A percentile compares a stretch with the other conserved stretches of the same genome.
Conservation (phyloP, 805 yeast genomes). For the Wickerhamiella parazyma region DNA sequence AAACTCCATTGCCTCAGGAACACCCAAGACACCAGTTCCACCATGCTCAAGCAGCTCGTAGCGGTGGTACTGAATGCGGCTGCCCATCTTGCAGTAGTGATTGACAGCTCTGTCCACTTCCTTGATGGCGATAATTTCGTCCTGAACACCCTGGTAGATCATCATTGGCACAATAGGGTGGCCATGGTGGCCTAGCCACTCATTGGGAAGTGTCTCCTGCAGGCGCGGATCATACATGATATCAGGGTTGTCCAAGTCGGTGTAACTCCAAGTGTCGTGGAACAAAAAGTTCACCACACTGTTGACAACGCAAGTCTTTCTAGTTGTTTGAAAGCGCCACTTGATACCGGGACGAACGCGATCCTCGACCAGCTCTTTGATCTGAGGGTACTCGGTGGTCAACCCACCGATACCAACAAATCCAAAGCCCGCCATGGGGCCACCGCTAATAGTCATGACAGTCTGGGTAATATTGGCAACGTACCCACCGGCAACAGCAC, state of each 20-base stretch:
- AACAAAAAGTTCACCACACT: slow-evolving; percentile 12
- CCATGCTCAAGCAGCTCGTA: not conserved
- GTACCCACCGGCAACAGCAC: slow-evolving; percentile 19
- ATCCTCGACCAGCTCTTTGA: slow-evolving; percentile 11
- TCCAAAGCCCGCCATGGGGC: slow-evolving; percentile 18
- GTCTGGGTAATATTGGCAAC: slow-evolving; percentile 16
- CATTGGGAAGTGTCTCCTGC: slow-evolving; percentile 14
- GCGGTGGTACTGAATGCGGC: slow-evolving; percentile 15
- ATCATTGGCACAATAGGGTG: slow-evolving; percentile 13
- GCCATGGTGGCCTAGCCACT: slow-evolving; percentile 15
- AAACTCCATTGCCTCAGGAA: not conserved
- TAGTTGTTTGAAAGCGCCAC: slow-evolving; percentile 11
- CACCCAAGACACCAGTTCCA: not conserved
- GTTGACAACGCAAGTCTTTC: slow-evolving; percentile 11
- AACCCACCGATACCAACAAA: slow-evolving; percentile 21
- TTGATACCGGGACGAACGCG: slow-evolving; percentile 11
- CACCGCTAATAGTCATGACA: slow-evolving; percentile 14
- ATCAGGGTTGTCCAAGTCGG: not conserved
- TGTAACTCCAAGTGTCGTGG: slow-evolving; percentile 13
- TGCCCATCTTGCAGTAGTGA: slow-evolving; percentile 20
- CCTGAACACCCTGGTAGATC: slow-evolving; percentile 22
- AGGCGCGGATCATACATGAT: slow-evolving; percentile 13
- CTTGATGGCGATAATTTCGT: slow-evolving; percentile 16
- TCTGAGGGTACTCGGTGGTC: slow-evolving; percentile 20
- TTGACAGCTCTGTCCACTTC: slow-evolving; percentile 15